Evolutionary conservation across 345 rosid genomes (phyloP), one percentile per base, ranked within the genome.

Genomic region (Boechera retrofracta): DNA sequence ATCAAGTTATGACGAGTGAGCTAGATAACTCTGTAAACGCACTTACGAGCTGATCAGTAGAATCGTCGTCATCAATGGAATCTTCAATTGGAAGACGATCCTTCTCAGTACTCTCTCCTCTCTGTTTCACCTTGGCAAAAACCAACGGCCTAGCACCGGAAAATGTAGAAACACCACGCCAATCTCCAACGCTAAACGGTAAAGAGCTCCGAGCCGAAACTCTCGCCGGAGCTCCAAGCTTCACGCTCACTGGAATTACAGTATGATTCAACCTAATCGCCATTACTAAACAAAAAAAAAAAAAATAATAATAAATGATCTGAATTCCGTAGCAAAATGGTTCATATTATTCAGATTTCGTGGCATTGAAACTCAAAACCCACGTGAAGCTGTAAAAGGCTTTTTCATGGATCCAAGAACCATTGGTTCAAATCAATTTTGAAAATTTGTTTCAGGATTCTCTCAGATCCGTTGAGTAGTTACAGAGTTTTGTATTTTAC

Each of bases 41-140:
- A 51, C 35, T 81, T 79, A 88, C 89, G 82, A 70, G 79, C 16
- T 66, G 44, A 51, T 74, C 74, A 53, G 48, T 69, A 47, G 64
- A 47, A 54, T 59, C 51, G 53, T 81, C 74, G 64, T 81, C 80
- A 11, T 81, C 78, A 11, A 35, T 15, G 8, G 73, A 64, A 21
- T 79, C 78, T 41, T 74, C 81, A 21, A 53, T 59, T 6, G 68
- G 79, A 75, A 69, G 53, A 60, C n/a, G 56, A 56, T 77, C 83
- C 45, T 77, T 81, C 41, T 75, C 80, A 5, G 42, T 54, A 60
- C 53, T 53, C 53, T 75, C 77, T 56, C 55, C 75, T 45, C 67
- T 74, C 52, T 49, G 81, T 49, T 73, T 73, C 65, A 54, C 76
- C n/a, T 42, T 26, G 1, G 74, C 68, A 18, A 11, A 58, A 77